phyloP scores from a whole-genome alignment of 2,329 filamentous ascomycete genomes.

The Cercospora sojina region DNA sequence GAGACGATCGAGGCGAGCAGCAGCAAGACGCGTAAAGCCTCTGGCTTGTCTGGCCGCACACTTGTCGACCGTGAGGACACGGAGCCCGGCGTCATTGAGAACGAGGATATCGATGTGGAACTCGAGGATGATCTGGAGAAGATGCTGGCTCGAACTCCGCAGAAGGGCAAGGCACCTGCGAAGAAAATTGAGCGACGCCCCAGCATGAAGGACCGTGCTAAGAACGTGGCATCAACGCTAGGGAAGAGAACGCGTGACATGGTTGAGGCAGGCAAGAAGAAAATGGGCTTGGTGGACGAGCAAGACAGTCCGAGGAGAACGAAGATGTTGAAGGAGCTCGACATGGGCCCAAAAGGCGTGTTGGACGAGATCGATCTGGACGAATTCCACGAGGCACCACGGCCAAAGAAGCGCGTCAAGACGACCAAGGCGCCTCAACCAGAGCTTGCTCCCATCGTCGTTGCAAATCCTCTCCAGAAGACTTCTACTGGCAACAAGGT shows the following conservation, averaged over 20 bases:
- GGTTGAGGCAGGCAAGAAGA: slow-evolving; percentile 41
- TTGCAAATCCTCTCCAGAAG: slow-evolving; percentile 32
- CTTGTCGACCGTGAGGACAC: slow-evolving; percentile 30
- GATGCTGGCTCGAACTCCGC: slow-evolving; percentile 18
- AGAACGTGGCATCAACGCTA: slow-evolving; percentile 36
- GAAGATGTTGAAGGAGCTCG: slow-evolving; percentile 36
- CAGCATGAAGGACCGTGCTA: slow-evolving; percentile 36
- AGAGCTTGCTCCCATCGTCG: slow-evolving; percentile 27
- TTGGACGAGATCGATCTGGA: slow-evolving; percentile 38
- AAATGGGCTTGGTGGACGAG: slow-evolving; percentile 32
- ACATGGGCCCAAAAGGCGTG: slow-evolving; percentile 34
- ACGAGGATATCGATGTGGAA: slow-evolving; percentile 49
- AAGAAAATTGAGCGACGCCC: slow-evolving; percentile 27
- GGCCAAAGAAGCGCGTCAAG: slow-evolving; percentile 33
- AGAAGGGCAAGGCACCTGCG: slow-evolving; percentile 12
- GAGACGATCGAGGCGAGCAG: slow-evolving; percentile 17
- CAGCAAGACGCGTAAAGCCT: slow-evolving; percentile 56
- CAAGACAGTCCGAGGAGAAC: slow-evolving; percentile 26
- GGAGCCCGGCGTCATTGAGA: slow-evolving; percentile 27
- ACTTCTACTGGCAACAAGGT: slow-evolving; percentile 44
- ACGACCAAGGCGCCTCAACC: slow-evolving; percentile 24
- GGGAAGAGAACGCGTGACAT: slow-evolving; percentile 41
- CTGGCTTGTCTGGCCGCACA: slow-evolving; percentile 38
- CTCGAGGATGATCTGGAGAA: slow-evolving; percentile 44
- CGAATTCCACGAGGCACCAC: slow-evolving; percentile 25